These are phyloP conservation scores for Trichophyton rubrum DNA, from an alignment of 2,329 filamentous ascomycete species.

Conservation along the genomic window DNA sequence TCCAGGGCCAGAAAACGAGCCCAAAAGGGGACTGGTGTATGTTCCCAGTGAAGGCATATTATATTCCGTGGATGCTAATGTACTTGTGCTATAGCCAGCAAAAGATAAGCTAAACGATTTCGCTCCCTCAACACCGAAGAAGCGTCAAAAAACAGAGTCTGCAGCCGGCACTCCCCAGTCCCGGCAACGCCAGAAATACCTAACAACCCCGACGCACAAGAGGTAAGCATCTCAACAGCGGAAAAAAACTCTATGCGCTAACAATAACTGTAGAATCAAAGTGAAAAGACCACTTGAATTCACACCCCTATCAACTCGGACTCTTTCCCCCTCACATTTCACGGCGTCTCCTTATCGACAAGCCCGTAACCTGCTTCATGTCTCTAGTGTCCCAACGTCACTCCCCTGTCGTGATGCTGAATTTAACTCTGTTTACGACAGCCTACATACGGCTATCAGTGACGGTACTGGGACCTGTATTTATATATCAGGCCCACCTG, in stretches of 20 bases:
- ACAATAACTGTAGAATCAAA: constrained; percentile 38
- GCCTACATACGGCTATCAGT: constrained; percentile 85
- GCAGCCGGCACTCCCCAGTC: constrained; percentile 32
- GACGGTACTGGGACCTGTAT: constrained; percentile 93
- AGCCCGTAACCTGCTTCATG: constrained; percentile 77
- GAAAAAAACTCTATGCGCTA: not conserved
- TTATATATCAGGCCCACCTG: constrained; percentile 97
- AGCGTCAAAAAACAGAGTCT: constrained; percentile 42
- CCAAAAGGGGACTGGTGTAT: constrained; percentile 22
- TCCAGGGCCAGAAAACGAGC: constrained; percentile 51
- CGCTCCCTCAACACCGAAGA: constrained; percentile 42
- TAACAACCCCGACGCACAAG: constrained; percentile 53
- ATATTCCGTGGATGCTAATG: not conserved
- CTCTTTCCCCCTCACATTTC: constrained; percentile 61
- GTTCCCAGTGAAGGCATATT: not conserved
- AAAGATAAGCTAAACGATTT: constrained; percentile 21
- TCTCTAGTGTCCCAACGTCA: constrained; percentile 79
- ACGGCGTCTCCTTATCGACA: constrained; percentile 82
- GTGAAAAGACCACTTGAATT: constrained; percentile 88
- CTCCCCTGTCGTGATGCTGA: constrained; percentile 87
- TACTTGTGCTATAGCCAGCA: not conserved
- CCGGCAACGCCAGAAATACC: constrained; percentile 30
- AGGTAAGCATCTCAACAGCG: constrained; percentile 28
- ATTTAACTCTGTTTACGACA: constrained; percentile 82
- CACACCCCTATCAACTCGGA: constrained; percentile 81